Evolutionary conservation across 495 filamentous ascomycete species (phyloP).

Genomic region (Rusavskia elegans): DNA sequence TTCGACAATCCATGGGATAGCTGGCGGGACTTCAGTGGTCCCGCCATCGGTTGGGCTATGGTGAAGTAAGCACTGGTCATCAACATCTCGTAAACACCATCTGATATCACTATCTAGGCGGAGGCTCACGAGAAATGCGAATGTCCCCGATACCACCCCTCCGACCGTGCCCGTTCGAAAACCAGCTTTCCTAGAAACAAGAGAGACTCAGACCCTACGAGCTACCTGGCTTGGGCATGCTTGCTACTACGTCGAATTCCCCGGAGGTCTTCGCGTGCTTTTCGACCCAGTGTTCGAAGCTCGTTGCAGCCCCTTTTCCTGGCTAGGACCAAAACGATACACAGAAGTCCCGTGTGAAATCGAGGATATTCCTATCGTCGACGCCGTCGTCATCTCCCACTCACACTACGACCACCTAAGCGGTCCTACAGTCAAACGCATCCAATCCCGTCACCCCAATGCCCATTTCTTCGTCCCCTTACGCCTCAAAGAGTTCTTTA

Average conservation of each 20-base stretch:
- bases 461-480: slow-evolving; percentile 82
- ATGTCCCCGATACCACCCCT: slow-evolving; percentile 44
- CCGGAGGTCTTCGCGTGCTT: slow-evolving; percentile 69
- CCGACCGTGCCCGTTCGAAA: slow-evolving; percentile 51
- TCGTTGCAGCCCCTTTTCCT: slow-evolving; percentile 63
- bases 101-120: slow-evolving; percentile 26
- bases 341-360: slow-evolving; percentile 66
- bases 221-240: slow-evolving; percentile 97
- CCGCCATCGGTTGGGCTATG: slow-evolving; percentile 6
- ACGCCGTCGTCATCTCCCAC: slow-evolving; percentile 83
- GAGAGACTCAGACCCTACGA: slow-evolving; percentile 45
- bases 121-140: slow-evolving; percentile 38
- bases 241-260: slow-evolving; percentile 88
- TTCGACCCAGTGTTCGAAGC: slow-evolving; percentile 94
- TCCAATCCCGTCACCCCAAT: slow-evolving; percentile 56
- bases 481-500: slow-evolving; percentile 82
- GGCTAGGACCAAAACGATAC: slow-evolving; percentile 63
- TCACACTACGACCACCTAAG: slow-evolving; percentile 92
- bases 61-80: slow-evolving; percentile 2
- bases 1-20: slow-evolving; percentile 44
- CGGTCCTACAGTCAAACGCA: slow-evolving; percentile 51
- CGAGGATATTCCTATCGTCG: slow-evolving; percentile 65
- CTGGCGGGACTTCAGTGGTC: slow-evolving; percentile 8
- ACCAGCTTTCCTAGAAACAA: slow-evolving; percentile 52
- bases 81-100: background rate